Evolutionary conservation across 2,329 filamentous ascomycete genomes (phyloP).

Genomic region (Trichoderma sp.): DNA sequence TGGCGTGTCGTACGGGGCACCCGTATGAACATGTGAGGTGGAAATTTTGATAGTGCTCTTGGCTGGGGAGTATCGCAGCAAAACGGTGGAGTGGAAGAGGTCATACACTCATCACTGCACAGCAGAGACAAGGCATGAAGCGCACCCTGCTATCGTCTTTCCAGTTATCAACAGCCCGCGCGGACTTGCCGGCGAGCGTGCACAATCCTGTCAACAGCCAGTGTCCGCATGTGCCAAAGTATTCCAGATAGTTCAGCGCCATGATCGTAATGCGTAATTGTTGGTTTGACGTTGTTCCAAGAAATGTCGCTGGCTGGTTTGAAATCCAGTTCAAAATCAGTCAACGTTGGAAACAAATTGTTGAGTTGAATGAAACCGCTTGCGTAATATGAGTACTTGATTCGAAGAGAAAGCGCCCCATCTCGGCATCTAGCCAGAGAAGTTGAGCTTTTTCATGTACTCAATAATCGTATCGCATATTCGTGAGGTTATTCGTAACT

Average conservation of each 20-base stretch:
- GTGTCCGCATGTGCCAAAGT: slow-evolving; percentile 37
- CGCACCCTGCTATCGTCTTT: slow-evolving; percentile 33
- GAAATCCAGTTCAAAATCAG: slow-evolving; percentile 31
- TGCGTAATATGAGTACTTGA: slow-evolving; percentile 25
- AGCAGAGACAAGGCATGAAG: slow-evolving; percentile 29
- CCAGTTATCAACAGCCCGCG: slow-evolving; percentile 21
- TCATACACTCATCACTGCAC: slow-evolving; percentile 29
- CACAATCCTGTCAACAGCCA: slow-evolving; percentile 43
- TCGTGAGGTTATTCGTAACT: slow-evolving; percentile 26
- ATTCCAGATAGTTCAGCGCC: slow-evolving; percentile 38
- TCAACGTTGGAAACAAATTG: slow-evolving; percentile 13
- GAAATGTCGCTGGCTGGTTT: slow-evolving; percentile 17
- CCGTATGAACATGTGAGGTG: background rate
- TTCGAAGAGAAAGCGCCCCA: slow-evolving; percentile 28
- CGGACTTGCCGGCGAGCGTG: slow-evolving; percentile 6
- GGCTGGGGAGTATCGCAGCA: slow-evolving; percentile 3
- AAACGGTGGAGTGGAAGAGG: slow-evolving; percentile 16
- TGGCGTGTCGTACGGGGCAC: background rate
- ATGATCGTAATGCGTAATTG: slow-evolving; percentile 34
- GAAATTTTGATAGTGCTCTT: background rate
- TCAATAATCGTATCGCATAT: slow-evolving; percentile 32
- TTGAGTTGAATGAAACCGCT: slow-evolving; percentile 32
- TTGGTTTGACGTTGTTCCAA: slow-evolving; percentile 30
- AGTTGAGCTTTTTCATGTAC: slow-evolving; percentile 29
- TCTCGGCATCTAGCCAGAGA: slow-evolving; percentile 35